phyloP scores from a whole-genome alignment of 495 filamentous ascomycete genomes.

The Margaritispora aquatica region DNA sequence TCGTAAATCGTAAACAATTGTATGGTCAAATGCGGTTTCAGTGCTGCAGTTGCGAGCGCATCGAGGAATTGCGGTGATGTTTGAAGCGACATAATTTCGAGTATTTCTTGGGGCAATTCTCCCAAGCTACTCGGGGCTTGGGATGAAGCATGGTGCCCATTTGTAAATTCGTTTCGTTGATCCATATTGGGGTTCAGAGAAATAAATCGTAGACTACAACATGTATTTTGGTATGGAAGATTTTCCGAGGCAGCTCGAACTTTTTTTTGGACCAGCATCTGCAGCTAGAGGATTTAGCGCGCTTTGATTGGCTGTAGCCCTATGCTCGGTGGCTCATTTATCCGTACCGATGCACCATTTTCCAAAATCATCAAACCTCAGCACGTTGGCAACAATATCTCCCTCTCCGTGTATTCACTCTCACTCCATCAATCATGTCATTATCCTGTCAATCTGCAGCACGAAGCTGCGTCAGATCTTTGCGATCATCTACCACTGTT shows the following conservation, averaged over 20 bases:
- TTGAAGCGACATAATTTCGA: conserved; percentile 56
- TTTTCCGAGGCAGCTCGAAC: background rate
- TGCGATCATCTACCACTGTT: conserved; percentile 33
- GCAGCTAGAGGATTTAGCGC: background rate
- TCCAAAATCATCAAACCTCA: background rate
- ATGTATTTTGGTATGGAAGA: background rate
- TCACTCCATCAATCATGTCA: conserved; percentile 44
- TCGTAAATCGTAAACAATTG: conserved; percentile 65
- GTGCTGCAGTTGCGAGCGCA: conserved; percentile 57
- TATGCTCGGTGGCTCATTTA: no score
- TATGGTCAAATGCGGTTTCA: conserved; percentile 59
- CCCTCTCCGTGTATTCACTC: conserved; percentile 2
- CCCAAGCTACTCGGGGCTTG: conserved; percentile 36
- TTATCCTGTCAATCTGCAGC: conserved; percentile 50
- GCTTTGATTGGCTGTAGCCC: no score
- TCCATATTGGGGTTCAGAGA: conserved; percentile 22
- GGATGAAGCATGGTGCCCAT: conserved; percentile 33
- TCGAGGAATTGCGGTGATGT: conserved; percentile 61
- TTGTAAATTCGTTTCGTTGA: conserved; percentile 28
- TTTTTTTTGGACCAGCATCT: background rate
- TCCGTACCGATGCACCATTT: background rate
- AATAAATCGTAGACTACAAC: background rate
- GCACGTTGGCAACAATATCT: background rate
- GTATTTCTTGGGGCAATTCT: conserved; percentile 57
- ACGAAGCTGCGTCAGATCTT: conserved; percentile 52